These are phyloP conservation scores for Hemerocallis citrina DNA, from an alignment of 106 monocot species.

Conservation along the genomic window DNA sequence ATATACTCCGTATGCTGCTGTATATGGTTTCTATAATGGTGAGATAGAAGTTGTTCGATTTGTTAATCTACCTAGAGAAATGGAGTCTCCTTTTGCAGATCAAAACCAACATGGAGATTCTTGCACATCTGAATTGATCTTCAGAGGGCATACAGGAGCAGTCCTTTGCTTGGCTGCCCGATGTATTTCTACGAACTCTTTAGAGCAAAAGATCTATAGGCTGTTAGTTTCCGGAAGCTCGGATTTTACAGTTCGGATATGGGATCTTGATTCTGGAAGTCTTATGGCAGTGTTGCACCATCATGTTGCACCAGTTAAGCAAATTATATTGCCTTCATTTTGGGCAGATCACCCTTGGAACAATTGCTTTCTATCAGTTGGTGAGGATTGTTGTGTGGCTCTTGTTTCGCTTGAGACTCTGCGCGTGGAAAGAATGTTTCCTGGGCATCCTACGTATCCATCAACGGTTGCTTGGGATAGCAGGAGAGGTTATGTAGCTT, in stretches of 20 bases:
- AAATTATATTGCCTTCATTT: slow-evolving; percentile 75
- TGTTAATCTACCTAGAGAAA: slow-evolving; percentile 18
- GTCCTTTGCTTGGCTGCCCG: slow-evolving; percentile 86
- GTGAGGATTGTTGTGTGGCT: slow-evolving; percentile 79
- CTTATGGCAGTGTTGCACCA: slow-evolving; percentile 72
- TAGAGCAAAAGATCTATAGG: slow-evolving; percentile 10
- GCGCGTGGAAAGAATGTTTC: slow-evolving; percentile 89
- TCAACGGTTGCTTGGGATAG: slow-evolving; percentile 86
- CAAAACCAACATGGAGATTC: slow-evolving; percentile 4
- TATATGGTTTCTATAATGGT: slow-evolving; percentile 88
- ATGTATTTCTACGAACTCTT: slow-evolving; percentile 24
- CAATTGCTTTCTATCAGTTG: slow-evolving; percentile 83
- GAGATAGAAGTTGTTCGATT: slow-evolving; percentile 67
- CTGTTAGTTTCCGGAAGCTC: slow-evolving; percentile 71
- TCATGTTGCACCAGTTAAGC: slow-evolving; percentile 70
- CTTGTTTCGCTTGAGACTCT: slow-evolving; percentile 79
- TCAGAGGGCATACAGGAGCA: slow-evolving; percentile 69
- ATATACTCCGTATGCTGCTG: slow-evolving; percentile 58
- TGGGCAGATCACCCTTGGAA: slow-evolving; percentile 58
- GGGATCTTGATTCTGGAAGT: slow-evolving; percentile 73
- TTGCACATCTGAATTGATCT: slow-evolving; percentile 21
- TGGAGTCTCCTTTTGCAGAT: slow-evolving; percentile 20
- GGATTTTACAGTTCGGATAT: slow-evolving; percentile 77
- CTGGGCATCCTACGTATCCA: slow-evolving; percentile 78
- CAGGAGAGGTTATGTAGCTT: slow-evolving; percentile 83